Base-by-base conservation (phyloP, 2,329 filamentous ascomycete genomes). In the Sporothrix protearum region DNA sequence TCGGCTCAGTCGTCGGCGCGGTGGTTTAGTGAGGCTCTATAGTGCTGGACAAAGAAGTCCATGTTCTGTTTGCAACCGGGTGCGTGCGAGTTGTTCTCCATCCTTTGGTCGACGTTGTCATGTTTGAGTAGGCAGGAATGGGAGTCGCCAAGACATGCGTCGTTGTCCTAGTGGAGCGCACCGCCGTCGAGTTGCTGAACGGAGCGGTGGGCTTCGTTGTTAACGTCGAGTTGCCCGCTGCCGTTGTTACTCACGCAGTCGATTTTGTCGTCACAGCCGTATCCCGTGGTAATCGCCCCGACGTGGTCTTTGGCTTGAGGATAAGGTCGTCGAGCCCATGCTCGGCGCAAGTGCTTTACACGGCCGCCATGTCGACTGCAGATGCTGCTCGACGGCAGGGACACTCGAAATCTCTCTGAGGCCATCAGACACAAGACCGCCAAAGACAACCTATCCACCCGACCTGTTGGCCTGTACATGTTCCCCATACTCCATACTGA, bases 361-460 rank as follows among this genome's bases (percentile, higher is more conserved):
- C 12, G 53, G 33, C 25, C 61, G 57, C 69, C 69, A 71, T 3
- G 61, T 28, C 69, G 59, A 71, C 45, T 71, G 69, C 16, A 71
- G 30, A 22, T 33, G 42, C 59, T 70, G 69, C 5, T 64, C 55
- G 12, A 70, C 69, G 5, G 42, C 53, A 16, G 69, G 69, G 2
- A 19, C 10, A 2, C 30, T 42, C 28, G 49, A 39, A 3, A 71
- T 66, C 25, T 71, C 47, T 2, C 69, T 59, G 3, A 45, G 59
- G n/a, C 69, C 69, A 28, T 71, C 49, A 25, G 66, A 59, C 9
- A 33, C 61, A 10, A 71, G 42, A 1, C 69, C 69, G 2, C 69
- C 47, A 57, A 71, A 71, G 5, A 47, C 49, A 2, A 59, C 69
- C 47, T 66, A 71, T 1, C 59, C 61, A 1, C 36, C 36, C 1